These are phyloP conservation scores for Ceratocystis cacaofunesta DNA, from an alignment of 2,329 filamentous ascomycete genomes.

Conservation along the genomic window DNA sequence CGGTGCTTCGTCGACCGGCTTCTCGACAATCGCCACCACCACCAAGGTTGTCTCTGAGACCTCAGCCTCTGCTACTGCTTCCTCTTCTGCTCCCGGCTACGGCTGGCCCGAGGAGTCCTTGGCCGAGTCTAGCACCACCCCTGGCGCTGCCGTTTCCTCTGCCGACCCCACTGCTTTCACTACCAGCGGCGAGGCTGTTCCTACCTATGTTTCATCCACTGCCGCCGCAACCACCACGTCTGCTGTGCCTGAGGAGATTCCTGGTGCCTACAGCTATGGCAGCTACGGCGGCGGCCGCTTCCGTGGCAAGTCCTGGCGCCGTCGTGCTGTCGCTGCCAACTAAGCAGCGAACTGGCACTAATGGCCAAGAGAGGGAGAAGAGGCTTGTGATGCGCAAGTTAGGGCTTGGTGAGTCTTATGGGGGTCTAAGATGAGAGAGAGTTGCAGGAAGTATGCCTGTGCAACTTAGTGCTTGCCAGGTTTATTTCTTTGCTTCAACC, in stretches of 20 bases:
- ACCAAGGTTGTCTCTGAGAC: conserved; percentile 1
- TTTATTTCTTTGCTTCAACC: not conserved
- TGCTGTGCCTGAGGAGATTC: conserved; percentile 7
- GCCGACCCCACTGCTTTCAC: conserved; percentile 9
- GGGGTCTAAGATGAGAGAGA: no score
- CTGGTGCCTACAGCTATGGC: conserved; percentile 15
- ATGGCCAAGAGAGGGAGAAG: not conserved
- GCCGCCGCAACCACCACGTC: not conserved
- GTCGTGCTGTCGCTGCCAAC: conserved; percentile 6
- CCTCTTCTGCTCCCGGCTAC: not conserved
- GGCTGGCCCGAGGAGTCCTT: not conserved
- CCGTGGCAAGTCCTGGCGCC: conserved; percentile 11
- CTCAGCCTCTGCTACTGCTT: not conserved
- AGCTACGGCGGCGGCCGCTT: conserved; percentile 3
- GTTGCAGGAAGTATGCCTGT: no score
- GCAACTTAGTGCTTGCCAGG: no score
- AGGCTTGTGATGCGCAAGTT: not conserved
- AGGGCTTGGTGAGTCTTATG: not conserved
- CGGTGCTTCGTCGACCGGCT: not conserved
- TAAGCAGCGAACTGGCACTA: not conserved
- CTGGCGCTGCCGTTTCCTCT: conserved; percentile 6
- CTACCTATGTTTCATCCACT: conserved; percentile 1
- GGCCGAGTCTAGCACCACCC: not conserved
- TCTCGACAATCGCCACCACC: not conserved
- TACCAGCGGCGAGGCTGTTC: not conserved